Conservation (phyloP, 2,329 filamentous ascomycete species). For the Cladorrhinum sp. region DNA sequence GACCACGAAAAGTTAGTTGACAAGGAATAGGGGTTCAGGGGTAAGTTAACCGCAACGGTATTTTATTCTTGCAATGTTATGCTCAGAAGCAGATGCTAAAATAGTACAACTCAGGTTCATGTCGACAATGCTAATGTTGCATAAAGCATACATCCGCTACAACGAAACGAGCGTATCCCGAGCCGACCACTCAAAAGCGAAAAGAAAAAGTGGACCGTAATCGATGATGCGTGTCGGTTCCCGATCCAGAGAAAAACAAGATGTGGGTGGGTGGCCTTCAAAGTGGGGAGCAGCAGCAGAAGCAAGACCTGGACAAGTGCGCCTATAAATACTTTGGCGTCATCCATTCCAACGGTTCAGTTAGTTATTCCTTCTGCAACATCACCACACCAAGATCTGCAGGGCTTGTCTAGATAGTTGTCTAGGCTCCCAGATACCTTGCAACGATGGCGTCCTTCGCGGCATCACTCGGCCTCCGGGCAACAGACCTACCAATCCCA, state of each 20-base stretch:
- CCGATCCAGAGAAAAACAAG: not conserved
- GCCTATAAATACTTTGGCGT: not conserved
- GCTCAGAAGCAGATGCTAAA: not conserved
- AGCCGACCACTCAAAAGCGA: not conserved
- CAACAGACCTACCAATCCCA: not conserved
- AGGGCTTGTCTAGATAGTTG: too few species aligned
- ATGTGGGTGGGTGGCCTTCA: not conserved
- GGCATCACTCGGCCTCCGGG: slow-evolving; percentile 8
- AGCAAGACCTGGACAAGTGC: too few species aligned
- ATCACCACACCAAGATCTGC: too few species aligned
- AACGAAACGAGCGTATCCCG: too few species aligned
- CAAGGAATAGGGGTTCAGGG: not conserved
- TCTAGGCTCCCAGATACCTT: not conserved
- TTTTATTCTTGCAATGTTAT: not conserved
- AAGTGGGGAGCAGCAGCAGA: not conserved
- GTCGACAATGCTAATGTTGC: too few species aligned
- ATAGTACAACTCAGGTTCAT: too few species aligned
- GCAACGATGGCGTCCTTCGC: slow-evolving; percentile 3
- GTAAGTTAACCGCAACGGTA: not conserved
- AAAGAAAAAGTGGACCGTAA: not conserved
- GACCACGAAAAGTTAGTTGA: not conserved
- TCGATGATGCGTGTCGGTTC: not conserved
- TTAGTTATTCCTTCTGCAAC: not conserved
- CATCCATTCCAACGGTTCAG: too few species aligned
- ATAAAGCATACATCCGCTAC: too few species aligned